Conservation (phyloP, 2,329 filamentous ascomycete species). For the Corynespora cassiicola region DNA sequence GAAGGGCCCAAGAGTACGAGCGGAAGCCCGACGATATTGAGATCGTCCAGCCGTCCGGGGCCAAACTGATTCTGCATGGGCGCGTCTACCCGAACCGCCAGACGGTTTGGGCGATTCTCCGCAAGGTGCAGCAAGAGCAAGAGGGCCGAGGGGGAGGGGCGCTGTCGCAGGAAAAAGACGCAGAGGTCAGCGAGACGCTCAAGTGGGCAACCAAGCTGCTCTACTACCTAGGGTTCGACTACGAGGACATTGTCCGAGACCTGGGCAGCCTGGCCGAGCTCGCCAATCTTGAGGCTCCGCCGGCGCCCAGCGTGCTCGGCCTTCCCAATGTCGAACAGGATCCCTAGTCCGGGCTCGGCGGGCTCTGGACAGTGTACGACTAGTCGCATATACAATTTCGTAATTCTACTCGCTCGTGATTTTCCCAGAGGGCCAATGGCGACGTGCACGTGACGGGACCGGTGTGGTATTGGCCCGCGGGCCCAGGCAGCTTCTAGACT, state of each 20-base stretch:
- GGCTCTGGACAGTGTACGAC: too few relatives aligned
- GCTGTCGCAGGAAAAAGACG: conserved; percentile 18
- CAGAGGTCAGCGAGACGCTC: conserved; percentile 33
- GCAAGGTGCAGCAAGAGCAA: conserved; percentile 40
- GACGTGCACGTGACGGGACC: too few relatives aligned
- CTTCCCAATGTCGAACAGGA: conserved; percentile 15
- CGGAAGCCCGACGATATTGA: conserved; percentile 36
- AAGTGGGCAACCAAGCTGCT: conserved; percentile 38
- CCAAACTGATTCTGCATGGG: conserved; percentile 33
- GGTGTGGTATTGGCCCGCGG: too few relatives aligned
- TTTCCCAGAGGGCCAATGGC: too few relatives aligned
- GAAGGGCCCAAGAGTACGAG: conserved; percentile 29
- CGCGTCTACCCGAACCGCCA: conserved; percentile 39
- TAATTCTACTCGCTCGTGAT: too few relatives aligned
- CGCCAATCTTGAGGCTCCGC: conserved; percentile 38
- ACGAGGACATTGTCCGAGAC: conserved; percentile 39
- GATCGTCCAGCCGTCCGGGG: conserved; percentile 33
- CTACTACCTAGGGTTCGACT: conserved; percentile 38
- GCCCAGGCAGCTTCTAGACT: too few relatives aligned
- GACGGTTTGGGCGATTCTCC: conserved; percentile 40
- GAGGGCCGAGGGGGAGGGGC: too few relatives aligned
- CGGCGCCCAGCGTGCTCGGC: conserved; percentile 15
- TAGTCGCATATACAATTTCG: too few relatives aligned
- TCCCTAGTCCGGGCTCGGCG: conserved; percentile 21
- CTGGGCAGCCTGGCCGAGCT: conserved; percentile 36